Conservation (phyloP, 768 basidiomycete species). For the Suillus plorans region DNA sequence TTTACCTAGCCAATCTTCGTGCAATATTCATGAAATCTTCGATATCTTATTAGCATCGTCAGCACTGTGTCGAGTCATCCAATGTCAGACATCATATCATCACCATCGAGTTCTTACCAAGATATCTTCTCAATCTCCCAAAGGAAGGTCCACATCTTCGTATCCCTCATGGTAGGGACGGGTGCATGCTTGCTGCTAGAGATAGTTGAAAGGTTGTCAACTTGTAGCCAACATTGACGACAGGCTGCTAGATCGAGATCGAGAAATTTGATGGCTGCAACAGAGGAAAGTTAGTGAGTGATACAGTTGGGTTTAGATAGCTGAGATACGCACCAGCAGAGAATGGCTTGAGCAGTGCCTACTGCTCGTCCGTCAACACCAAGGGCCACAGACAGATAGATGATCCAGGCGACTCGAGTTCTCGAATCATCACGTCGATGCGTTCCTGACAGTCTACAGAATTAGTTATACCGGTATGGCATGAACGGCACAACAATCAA, state of each 20-base stretch:
- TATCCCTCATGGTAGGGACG: background rate
- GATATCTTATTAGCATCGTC: background rate
- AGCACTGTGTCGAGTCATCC: background rate
- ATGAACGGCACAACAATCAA: background rate
- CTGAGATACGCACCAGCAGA: background rate
- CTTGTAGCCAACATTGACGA: background rate
- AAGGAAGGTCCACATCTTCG: background rate
- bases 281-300: background rate
- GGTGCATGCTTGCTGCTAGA: background rate
- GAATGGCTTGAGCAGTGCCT: background rate
- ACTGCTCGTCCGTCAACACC: background rate
- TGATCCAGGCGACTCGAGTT: background rate
- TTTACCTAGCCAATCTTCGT: background rate
- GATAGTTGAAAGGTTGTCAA: background rate
- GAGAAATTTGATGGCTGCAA: background rate
- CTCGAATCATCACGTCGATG: background rate
- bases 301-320: background rate
- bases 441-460: background rate
- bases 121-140: background rate
- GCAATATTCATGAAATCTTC: background rate
- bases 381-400: background rate
- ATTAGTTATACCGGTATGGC: background rate
- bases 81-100: background rate
- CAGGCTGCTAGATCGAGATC: background rate
- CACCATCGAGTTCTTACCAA: background rate